These are phyloP conservation scores for Trametes sp. DNA, from an alignment of 1,284 basidiomycete genomes.

Conservation along the genomic window DNA sequence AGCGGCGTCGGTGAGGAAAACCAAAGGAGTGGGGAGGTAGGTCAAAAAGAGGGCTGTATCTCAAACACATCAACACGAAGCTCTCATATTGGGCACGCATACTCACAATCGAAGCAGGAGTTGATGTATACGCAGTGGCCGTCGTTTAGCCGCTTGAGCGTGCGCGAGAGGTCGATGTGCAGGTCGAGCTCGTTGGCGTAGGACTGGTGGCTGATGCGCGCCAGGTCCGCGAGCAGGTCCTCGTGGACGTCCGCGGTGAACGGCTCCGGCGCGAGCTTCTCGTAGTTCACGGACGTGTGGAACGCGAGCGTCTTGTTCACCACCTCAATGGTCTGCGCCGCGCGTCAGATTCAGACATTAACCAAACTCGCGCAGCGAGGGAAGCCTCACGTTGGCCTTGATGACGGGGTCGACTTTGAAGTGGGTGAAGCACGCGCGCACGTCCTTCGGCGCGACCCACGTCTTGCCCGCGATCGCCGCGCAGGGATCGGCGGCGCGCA, in stretches of 20 bases:
- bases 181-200: conserved; percentile 62
- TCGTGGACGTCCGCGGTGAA: conserved; percentile 64
- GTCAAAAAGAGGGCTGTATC: conserved; percentile 53
- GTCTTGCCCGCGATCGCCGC: conserved; percentile 56
- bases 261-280: conserved; percentile 59
- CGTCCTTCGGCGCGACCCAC: conserved; percentile 60
- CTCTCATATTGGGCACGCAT: background rate
- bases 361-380: background rate
- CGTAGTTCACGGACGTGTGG: conserved; percentile 67
- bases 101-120: conserved; percentile 61
- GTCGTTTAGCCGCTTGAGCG: conserved; percentile 63
- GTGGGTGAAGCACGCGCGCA: conserved; percentile 56
- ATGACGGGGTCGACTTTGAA: conserved; percentile 52
- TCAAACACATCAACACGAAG: conserved; percentile 4
- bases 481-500: conserved; percentile 51
- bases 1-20: conserved; percentile 53
- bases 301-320: conserved; percentile 66
- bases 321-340: conserved; percentile 58
- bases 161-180: conserved; percentile 59
- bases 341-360: conserved; percentile 9
- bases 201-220: conserved; percentile 51
- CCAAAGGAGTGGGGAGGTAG: conserved; percentile 62
- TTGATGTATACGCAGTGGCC: conserved; percentile 66
- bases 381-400: conserved; percentile 54
- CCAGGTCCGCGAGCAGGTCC: conserved; percentile 58